These are phyloP conservation scores for Xylariales sp. DNA, from an alignment of 2,329 filamentous ascomycete genomes.

Conservation along the genomic window DNA sequence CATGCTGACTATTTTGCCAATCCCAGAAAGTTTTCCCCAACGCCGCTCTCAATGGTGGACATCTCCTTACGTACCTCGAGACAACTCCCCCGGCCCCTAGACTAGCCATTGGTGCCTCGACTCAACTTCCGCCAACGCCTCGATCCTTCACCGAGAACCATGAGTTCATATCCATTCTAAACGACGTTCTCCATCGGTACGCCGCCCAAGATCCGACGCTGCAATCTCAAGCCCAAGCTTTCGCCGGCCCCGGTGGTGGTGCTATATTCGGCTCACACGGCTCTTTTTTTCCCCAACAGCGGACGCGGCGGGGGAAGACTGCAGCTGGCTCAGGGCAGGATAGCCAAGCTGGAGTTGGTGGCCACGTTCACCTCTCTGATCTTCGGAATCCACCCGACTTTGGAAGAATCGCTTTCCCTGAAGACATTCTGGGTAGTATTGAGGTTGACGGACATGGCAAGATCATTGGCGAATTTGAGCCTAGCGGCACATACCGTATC, in stretches of 20 bases:
- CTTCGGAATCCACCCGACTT: conserved; percentile 72
- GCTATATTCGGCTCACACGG: conserved; percentile 64
- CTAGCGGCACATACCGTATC: conserved; percentile 72
- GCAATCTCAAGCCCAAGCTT: conserved; percentile 67
- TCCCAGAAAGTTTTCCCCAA: conserved; percentile 68
- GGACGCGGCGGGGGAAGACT: conserved; percentile 47
- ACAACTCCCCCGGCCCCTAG: conserved; percentile 64
- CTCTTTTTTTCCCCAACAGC: conserved; percentile 60
- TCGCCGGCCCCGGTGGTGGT: conserved; percentile 69
- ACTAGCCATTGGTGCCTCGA: conserved; percentile 70
- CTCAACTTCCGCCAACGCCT: conserved; percentile 69
- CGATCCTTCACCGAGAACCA: conserved; percentile 69
- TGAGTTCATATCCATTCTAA: conserved; percentile 68
- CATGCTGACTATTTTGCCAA: conserved; percentile 6
- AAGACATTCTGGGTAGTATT: conserved; percentile 76
- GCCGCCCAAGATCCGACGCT: conserved; percentile 68
- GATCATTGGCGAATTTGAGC: conserved; percentile 68
- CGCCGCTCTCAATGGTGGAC: conserved; percentile 56
- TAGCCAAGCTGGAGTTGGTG: conserved; percentile 68
- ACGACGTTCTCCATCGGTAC: conserved; percentile 66
- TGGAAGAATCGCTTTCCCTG: conserved; percentile 75
- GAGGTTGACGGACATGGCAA: conserved; percentile 69
- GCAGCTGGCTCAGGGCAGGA: conserved; percentile 51
- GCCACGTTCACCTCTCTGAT: conserved; percentile 75
- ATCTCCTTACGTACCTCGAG: conserved; percentile 70